Percentiles rank a stretch among this genome's conserved stretches.
Evolutionary conservation across 2,329 filamentous ascomycete genomes (phyloP).

Genomic region (Rhynchosporium secalis): DNA sequence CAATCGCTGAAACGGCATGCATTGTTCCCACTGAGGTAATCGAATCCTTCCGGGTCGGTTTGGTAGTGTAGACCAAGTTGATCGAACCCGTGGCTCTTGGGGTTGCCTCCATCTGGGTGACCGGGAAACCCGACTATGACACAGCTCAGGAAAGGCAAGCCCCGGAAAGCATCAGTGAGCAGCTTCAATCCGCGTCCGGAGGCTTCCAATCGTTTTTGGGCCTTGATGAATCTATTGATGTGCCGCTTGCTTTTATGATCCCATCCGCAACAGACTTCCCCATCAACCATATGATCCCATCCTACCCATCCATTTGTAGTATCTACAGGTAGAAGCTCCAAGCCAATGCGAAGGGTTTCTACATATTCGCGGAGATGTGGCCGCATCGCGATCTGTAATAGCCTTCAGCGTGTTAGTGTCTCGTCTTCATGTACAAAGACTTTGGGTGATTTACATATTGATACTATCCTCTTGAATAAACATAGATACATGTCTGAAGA

Average conservation of each 20-base stretch:
- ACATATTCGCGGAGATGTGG: background rate
- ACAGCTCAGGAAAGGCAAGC: background rate
- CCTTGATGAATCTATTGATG: slow-evolving; percentile 8
- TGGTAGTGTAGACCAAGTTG: background rate
- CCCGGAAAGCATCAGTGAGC: slow-evolving; percentile 2
- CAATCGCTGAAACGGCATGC: slow-evolving; percentile 5
- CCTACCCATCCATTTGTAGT: background rate
- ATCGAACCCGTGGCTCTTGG: background rate
- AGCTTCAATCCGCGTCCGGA: slow-evolving; percentile 4
- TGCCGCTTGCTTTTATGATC: background rate
- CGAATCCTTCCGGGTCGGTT: slow-evolving; percentile 5
- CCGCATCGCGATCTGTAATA: background rate
- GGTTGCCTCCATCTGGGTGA: background rate
- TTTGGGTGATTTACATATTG: background rate
- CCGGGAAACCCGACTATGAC: slow-evolving; percentile 1
- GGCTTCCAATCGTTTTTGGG: background rate
- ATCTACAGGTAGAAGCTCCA: slow-evolving; percentile 9
- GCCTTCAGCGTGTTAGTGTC: background rate
- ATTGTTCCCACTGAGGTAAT: slow-evolving; percentile 1
- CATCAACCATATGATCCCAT: slow-evolving; percentile 1
- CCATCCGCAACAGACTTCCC: slow-evolving; percentile 5
- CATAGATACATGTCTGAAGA: slow-evolving; percentile 3
- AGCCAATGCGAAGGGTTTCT: slow-evolving; percentile 5
- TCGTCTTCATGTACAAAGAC: background rate
- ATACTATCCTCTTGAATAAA: slow-evolving; percentile 6